Conservation (phyloP, 805 yeast genomes). For the Sugiyamaella lignohabitans region DNA sequence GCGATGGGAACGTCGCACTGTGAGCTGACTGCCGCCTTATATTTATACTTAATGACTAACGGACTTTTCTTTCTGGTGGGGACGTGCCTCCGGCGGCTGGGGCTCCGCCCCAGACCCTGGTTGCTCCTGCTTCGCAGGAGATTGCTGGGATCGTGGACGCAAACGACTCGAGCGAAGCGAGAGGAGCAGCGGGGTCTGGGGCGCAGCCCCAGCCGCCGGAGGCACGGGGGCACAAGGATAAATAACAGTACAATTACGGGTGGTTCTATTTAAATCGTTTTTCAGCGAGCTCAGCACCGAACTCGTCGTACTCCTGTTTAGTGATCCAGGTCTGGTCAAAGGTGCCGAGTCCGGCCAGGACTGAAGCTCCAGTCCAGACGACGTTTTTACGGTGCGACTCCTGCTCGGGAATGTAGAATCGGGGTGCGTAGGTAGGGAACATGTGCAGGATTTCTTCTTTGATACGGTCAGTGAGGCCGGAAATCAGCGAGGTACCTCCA, state of each 20-base stretch:
- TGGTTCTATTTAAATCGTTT: conserved; percentile 31
- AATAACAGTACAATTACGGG: neutral
- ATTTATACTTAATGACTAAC: neutral
- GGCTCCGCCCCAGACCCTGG: neutral
- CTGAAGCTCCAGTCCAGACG: conserved; percentile 69
- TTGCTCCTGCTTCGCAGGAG: too few relatives aligned
- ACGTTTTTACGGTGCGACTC: conserved; percentile 50
- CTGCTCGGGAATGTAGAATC: conserved; percentile 37
- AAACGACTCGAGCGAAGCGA: neutral
- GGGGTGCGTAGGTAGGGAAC: conserved; percentile 45
- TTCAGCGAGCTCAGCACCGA: conserved; percentile 41
- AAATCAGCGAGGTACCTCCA: conserved; percentile 53
- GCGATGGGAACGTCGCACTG: conserved; percentile 20
- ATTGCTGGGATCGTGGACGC: too few relatives aligned
- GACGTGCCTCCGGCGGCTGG: neutral
- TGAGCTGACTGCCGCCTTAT: neutral
- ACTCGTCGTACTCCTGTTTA: conserved; percentile 59
- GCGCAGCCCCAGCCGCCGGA: neutral
- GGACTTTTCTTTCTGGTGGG: neutral
- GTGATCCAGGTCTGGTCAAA: conserved; percentile 54
- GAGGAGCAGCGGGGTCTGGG: neutral
- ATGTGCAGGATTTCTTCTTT: conserved; percentile 48
- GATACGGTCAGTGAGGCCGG: conserved; percentile 51
- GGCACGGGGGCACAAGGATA: neutral
- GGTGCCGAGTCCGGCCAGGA: conserved; percentile 53